These are phyloP conservation scores for Pythium aquatile DNA, from an alignment of 352 stramenopile species.

Conservation along the genomic window DNA sequence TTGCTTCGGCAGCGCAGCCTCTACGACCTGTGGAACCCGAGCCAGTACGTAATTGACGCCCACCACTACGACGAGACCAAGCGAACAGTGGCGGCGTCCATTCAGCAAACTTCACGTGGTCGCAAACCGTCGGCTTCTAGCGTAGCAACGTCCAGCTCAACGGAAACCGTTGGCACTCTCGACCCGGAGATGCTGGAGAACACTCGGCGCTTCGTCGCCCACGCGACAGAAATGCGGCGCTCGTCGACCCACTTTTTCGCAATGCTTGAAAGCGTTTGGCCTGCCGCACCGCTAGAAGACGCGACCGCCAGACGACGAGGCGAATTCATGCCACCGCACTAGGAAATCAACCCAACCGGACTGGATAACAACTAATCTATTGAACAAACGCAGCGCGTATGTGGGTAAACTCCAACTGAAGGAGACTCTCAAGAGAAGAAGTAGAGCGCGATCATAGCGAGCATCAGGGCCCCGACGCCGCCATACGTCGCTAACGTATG, in stretches of 20 bases:
- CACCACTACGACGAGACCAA: slow-evolving; percentile 35
- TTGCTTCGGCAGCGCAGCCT: slow-evolving; percentile 48
- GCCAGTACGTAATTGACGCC: slow-evolving; percentile 51
- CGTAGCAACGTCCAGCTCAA: not conserved
- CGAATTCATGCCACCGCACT: slow-evolving; percentile 11
- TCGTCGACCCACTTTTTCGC: slow-evolving; percentile 40
- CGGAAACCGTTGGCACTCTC: slow-evolving; percentile 30
- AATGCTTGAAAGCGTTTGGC: slow-evolving; percentile 40
- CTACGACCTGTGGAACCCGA: slow-evolving; percentile 65
- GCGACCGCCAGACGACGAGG: not conserved
- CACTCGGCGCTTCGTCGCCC: slow-evolving; percentile 35
- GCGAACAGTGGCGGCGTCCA: slow-evolving; percentile 10
- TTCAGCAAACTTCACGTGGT: slow-evolving; percentile 12
- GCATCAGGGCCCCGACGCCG: slow-evolving; percentile 37
- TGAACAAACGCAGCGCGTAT: not conserved
- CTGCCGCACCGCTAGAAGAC: not conserved
- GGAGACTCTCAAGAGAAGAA: slow-evolving; percentile 42
- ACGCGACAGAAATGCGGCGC: slow-evolving; percentile 38
- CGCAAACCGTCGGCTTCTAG: not conserved
- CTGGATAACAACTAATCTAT: slow-evolving; percentile 25
- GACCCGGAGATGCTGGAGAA: slow-evolving; percentile 52
- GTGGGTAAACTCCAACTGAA: not conserved
- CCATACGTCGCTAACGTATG: slow-evolving; percentile 33
- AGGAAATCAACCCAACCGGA: not conserved
- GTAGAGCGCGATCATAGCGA: slow-evolving; percentile 43